These are phyloP conservation scores for Beauveria caledonica DNA, from an alignment of 2,329 filamentous ascomycete genomes.

Conservation along the genomic window DNA sequence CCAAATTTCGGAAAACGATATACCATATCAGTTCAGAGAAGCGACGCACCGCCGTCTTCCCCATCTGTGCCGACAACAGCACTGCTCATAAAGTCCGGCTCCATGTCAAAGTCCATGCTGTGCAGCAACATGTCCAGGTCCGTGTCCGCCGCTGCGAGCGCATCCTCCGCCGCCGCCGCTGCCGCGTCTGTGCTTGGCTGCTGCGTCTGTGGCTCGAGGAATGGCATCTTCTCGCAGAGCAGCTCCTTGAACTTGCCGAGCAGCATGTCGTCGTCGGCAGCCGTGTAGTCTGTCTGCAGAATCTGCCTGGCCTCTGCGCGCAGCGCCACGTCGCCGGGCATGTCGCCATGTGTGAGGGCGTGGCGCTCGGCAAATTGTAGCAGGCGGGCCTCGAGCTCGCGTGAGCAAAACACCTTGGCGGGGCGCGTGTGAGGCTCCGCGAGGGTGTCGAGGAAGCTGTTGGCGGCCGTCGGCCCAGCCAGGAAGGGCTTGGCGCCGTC, in stretches of 20 bases:
- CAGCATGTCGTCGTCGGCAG: conserved; percentile 46
- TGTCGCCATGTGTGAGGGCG: conserved; percentile 27
- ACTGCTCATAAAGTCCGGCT: conserved; percentile 16
- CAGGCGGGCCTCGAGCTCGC: conserved; percentile 49
- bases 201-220: not conserved
- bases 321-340: conserved; percentile 42
- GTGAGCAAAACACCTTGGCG: conserved; percentile 47
- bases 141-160: not conserved
- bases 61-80: not conserved
- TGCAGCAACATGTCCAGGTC: conserved; percentile 34
- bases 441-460: conserved; percentile 39
- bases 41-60: not conserved
- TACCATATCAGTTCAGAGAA: not conserved
- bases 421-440: conserved; percentile 36
- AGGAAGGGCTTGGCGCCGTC: conserved; percentile 33
- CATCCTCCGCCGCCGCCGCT: conserved; percentile 12
- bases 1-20: not conserved
- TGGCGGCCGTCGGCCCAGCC: conserved; percentile 34
- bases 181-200: not conserved
- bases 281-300: conserved; percentile 35
- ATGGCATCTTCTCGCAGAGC: conserved; percentile 25
- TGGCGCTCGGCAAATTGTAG: conserved; percentile 37
- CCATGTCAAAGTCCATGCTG: conserved; percentile 36
- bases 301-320: conserved; percentile 40
- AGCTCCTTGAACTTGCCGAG: conserved; percentile 46